Evolutionary conservation across 2,329 filamentous ascomycete species (phyloP), one percentile per base, ranked within the genome.

Genomic region (Arthrobotrys entomopaga): DNA sequence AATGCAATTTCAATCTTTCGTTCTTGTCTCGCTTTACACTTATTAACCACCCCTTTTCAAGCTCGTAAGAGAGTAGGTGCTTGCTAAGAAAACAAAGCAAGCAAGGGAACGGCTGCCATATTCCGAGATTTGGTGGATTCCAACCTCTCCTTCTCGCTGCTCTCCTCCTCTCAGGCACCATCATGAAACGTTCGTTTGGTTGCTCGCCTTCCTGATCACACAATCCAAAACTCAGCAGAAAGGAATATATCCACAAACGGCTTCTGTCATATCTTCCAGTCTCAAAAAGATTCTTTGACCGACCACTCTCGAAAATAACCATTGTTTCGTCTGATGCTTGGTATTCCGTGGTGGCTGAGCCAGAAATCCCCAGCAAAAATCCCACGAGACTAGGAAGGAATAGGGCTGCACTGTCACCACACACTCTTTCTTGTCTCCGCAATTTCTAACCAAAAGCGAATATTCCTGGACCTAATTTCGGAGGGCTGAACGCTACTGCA

Each of bases 251-350:
- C 26, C 26, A 34, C 29, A 56, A 56, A 56, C 52, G 15, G 20
- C 59, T 48, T 42, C 48, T 8, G 38, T 29, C 40, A 48, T 20
- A 43, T 58, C 16, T 24, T 11, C 15, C 16, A 13, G n/a, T n/a
- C 29, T 56, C 52, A 38, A 43, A 58, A 19, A 56, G 43, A 46
- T 43, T 11, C 15, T 34, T 53, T 29, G n/a, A 16, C 38, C 20
- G 19, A 65, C 49, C 50, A 15, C 6, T 15, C 57, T n/a, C 22
- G 48, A 53, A 48, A 57, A 50, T 20, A 42, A 50, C 70, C 63
- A 74, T 74, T 34, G 49, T 63, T 65, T 74, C 70, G 70, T 63
- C 67, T 74, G 63, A 64, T 58, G 63, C 70, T 66, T 67, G 53
- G 63, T 57, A 64, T 56, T 74, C 46, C 50, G 64, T 57, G 70